These are phyloP conservation scores for Cymbopogon flexuosus DNA, from an alignment of 202 grass and related monocot species.

Conservation along the genomic window DNA sequence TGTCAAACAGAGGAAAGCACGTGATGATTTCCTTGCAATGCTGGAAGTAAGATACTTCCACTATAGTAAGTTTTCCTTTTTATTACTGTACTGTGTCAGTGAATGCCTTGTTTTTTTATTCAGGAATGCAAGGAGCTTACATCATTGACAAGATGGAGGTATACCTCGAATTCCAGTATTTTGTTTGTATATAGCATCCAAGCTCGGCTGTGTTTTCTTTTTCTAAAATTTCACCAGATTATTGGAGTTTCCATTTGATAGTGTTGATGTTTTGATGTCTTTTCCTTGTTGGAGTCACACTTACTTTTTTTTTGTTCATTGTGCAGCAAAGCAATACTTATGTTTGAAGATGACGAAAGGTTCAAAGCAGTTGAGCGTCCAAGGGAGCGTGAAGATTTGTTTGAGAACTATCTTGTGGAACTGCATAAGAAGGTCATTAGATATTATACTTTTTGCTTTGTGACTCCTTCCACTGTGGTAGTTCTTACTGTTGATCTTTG, in stretches of 20 bases:
- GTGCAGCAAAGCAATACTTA: constrained; percentile 85
- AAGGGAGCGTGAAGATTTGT: constrained; percentile 93
- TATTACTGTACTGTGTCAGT: constrained; percentile 10
- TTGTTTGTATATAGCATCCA: constrained; percentile 8
- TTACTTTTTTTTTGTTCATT: constrained; percentile 28
- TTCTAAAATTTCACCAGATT: background rate
- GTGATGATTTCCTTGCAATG: constrained; percentile 84
- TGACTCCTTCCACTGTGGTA: constrained; percentile 9
- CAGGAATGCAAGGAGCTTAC: constrained; percentile 88
- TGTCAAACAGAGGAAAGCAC: constrained; percentile 82
- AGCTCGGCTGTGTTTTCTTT: background rate
- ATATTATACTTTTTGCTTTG: background rate
- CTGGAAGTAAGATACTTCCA: constrained; percentile 56
- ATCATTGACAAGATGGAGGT: constrained; percentile 84
- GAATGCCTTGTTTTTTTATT: constrained; percentile 37
- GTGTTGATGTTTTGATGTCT: background rate
- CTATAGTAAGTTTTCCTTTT: constrained; percentile 9
- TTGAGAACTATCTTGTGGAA: constrained; percentile 84
- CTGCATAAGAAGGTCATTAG: constrained; percentile 88
- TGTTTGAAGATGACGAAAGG: constrained; percentile 86
- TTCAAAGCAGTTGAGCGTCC: constrained; percentile 78
- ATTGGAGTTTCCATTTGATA: background rate
- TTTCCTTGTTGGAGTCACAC: background rate
- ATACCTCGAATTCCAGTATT: constrained; percentile 22
- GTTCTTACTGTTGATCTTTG: constrained; percentile 7